Evolutionary conservation across 2,329 filamentous ascomycete genomes (phyloP).

Genomic region (Beauveria brongniartii): DNA sequence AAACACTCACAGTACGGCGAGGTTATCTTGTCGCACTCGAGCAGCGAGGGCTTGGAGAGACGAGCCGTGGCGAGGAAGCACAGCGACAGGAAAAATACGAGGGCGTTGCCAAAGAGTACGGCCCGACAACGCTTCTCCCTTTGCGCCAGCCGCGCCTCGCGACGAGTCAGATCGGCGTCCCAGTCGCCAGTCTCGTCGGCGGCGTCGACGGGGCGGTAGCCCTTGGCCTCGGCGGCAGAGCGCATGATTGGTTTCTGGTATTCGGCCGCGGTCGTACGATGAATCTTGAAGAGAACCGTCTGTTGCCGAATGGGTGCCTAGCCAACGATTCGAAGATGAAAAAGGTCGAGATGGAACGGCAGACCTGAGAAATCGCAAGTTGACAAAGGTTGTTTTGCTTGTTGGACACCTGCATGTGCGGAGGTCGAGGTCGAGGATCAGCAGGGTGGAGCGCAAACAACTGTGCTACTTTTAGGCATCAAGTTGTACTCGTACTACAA

Average conservation of each 20-base stretch:
- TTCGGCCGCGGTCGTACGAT: too few species aligned
- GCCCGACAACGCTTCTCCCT: not conserved
- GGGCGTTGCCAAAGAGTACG: not conserved
- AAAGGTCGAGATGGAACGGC: too few species aligned
- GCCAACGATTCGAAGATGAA: too few species aligned
- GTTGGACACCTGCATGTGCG: too few species aligned
- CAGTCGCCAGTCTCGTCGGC: not conserved
- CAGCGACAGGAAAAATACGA: not conserved
- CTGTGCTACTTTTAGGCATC: too few species aligned
- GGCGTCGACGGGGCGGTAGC: slow-evolving; percentile 3
- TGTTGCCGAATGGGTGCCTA: too few species aligned
- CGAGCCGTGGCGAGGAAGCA: not conserved
- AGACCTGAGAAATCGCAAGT: too few species aligned
- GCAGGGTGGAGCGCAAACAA: too few species aligned
- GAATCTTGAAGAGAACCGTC: too few species aligned
- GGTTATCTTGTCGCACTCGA: slow-evolving; percentile 3
- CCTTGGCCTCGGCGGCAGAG: slow-evolving; percentile 1
- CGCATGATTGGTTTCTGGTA: not conserved
- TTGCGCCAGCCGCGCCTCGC: slow-evolving; percentile 6
- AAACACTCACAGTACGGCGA: slow-evolving; percentile 7
- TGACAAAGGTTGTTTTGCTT: too few species aligned
- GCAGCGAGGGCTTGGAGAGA: slow-evolving; percentile 2
- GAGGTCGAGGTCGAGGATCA: too few species aligned
- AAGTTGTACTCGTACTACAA: too few species aligned
- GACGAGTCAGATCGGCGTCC: slow-evolving; percentile 3